Conservation (phyloP, 2,329 filamentous ascomycete species). For the Epichloe typhina region DNA sequence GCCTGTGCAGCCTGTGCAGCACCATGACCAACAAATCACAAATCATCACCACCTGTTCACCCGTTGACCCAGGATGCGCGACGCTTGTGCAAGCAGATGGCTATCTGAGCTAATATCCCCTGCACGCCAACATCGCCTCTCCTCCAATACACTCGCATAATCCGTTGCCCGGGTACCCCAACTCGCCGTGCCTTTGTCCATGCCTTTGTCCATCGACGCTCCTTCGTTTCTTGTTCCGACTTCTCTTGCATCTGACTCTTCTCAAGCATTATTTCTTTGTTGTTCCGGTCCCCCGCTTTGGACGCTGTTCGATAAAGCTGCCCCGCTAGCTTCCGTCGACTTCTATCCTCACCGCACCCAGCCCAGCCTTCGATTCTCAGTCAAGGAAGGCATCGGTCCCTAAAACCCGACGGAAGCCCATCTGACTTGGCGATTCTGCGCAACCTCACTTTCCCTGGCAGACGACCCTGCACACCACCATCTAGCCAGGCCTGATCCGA, state of each 20-base stretch:
- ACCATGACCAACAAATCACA: too few relatives aligned
- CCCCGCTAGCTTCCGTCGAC: not conserved
- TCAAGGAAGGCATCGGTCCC: conserved; percentile 2
- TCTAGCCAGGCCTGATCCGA: conserved; percentile 8
- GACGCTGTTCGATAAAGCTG: not conserved
- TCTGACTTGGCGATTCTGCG: not conserved
- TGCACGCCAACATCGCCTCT: not conserved
- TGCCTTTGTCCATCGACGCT: not conserved
- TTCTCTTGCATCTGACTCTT: not conserved
- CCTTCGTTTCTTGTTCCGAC: not conserved
- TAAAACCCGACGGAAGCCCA: not conserved
- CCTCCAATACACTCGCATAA: not conserved
- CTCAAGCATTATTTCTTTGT: not conserved
- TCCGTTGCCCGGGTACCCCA: not conserved
- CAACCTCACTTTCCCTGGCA: not conserved
- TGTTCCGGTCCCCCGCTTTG: not conserved
- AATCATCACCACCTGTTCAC: too few relatives aligned
- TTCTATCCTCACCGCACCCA: not conserved
- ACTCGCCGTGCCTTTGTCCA: not conserved
- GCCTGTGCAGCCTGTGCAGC: too few relatives aligned
- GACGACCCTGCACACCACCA: not conserved
- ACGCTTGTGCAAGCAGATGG: too few relatives aligned
- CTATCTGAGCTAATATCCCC: not conserved
- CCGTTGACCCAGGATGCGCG: too few relatives aligned
- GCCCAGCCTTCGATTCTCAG: not conserved